phyloP scores from a whole-genome alignment of 257 asterid species.

The Solanum neorickii region DNA sequence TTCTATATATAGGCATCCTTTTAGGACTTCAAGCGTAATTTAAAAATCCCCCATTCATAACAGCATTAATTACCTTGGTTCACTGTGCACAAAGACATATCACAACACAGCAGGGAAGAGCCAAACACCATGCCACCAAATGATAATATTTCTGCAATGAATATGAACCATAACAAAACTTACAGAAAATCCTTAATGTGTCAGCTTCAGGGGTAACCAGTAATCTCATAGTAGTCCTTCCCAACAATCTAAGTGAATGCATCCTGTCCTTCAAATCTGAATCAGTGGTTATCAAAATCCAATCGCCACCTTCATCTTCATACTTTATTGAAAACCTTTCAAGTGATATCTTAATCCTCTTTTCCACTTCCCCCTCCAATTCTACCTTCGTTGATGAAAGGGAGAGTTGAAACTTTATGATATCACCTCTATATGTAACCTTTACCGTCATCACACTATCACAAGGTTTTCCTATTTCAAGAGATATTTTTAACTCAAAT shows the following conservation, averaged over 20 bases:
- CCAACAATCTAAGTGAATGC: not conserved
- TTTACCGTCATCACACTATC: not conserved
- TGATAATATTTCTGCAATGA: not conserved
- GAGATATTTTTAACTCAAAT: not conserved
- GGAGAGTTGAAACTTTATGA: conserved; percentile 6
- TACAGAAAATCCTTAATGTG: not conserved
- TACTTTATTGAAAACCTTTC: not conserved
- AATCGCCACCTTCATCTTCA: not conserved
- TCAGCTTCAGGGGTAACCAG: not conserved
- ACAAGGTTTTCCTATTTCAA: not conserved
- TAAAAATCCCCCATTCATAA: no score
- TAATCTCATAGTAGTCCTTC: not conserved
- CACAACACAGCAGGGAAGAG: not conserved
- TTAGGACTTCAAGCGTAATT: not conserved
- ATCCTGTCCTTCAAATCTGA: not conserved
- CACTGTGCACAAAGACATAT: not conserved
- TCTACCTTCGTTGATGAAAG: not conserved
- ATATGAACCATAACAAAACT: not conserved
- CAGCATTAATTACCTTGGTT: not conserved
- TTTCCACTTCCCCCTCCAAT: conserved; percentile 5
- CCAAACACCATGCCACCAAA: not conserved
- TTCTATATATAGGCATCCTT: not conserved
- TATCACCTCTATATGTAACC: not conserved
- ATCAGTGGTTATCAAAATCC: not conserved
- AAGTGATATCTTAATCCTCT: conserved; percentile 2